Evolutionary conservation across 164 flowering plant genomes (phyloP), one percentile per base, ranked within the genome.

Genomic region (Houttuynia cordata): DNA sequence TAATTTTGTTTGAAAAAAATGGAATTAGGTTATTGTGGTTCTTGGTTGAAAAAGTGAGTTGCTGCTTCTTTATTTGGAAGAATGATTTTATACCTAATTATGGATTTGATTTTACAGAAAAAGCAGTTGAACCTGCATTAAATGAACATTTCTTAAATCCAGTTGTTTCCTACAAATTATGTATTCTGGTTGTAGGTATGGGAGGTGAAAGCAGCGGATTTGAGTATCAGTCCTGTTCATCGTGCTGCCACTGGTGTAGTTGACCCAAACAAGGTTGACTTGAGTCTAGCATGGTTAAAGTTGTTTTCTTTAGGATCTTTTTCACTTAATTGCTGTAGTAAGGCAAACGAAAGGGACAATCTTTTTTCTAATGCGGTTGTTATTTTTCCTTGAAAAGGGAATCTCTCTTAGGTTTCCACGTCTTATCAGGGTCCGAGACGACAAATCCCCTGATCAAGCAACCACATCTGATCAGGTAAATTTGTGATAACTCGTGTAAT

Each of bases 141-240:
- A 4, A 7, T 56, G 10, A 5, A 10, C 3, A 56, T 23, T 1
- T 3, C 37, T 12, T 23, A 24, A 21, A 3, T 56, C 0, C 8
- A 3, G 23, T 14, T 9, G 8, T 22, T 56, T 8, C 23, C 55
- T 24, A 1, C 2, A 24, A 14, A 21, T 56, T 23, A 7, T 56
- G 51, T 47, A 19, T 58, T 10, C 51, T 58, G 12, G 23, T 37
- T 42, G 22, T 74, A 91, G 99, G 97, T 91, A 45, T 91, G 99
- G 99, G 99, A 91, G 78, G 97, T 91, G 55, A 91, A 94, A 79
- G 97, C 95, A 65, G 99, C 97, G 45, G 97, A 94, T 70, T 79
- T 94, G 77, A 94, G 95, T 56, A 88, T 91, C 62, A 91, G 97
- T 69, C 95, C 97, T 51, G 93, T 88, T 64, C 75, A 94, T 71